phyloP scores from a whole-genome alignment of 345 rosid species.

The Eucalyptus virginea region DNA sequence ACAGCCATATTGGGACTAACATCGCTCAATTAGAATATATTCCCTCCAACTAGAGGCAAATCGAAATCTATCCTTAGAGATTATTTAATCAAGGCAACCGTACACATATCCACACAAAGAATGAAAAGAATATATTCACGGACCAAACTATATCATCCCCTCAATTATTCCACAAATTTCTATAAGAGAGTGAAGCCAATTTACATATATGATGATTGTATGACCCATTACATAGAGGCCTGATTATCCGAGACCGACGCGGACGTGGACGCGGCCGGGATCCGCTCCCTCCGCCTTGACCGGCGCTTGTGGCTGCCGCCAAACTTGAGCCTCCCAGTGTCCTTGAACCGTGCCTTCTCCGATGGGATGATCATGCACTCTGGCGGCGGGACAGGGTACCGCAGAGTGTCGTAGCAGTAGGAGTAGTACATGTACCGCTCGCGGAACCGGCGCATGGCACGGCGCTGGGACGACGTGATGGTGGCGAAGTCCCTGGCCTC shows the following conservation, averaged over 20 bases:
- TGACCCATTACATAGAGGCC: background rate
- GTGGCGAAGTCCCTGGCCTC: constrained; percentile 16
- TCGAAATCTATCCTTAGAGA: background rate
- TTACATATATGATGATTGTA: background rate
- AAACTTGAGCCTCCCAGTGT: constrained; percentile 65
- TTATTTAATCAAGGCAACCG: background rate
- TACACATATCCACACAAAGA: background rate
- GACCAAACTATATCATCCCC: background rate
- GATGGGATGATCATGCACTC: constrained; percentile 59
- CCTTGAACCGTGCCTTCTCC: constrained; percentile 39
- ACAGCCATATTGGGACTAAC: background rate
- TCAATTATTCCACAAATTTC: background rate
- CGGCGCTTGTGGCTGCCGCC: constrained; percentile 25
- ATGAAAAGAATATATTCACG: background rate
- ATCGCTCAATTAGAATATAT: background rate
- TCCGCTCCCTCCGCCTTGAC: background rate
- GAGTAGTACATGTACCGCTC: constrained; percentile 78
- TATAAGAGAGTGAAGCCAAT: background rate
- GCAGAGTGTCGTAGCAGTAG: constrained; percentile 58
- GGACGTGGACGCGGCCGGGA: background rate
- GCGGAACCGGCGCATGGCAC: constrained; percentile 59
- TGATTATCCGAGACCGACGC: background rate
- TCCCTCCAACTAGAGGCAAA: background rate
- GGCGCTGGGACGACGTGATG: constrained; percentile 19
- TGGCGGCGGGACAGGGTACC: constrained; percentile 49